Percentiles rank a stretch among this genome's conserved stretches.
Evolutionary conservation across 345 rosid genomes (phyloP).

Genomic region (Conringia planisiliqua): DNA sequence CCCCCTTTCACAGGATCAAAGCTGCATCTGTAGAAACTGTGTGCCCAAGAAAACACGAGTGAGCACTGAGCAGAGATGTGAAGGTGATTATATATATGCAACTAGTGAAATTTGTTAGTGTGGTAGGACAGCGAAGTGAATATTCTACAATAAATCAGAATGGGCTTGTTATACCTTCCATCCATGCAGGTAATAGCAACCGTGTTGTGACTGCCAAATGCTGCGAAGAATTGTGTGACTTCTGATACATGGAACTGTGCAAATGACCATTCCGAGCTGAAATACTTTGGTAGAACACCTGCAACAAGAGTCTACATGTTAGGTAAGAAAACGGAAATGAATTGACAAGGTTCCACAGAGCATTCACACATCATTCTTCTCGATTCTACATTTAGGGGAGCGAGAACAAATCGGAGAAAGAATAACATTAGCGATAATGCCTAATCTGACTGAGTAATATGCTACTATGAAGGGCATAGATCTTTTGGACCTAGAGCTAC

Average conservation of each 20-base stretch:
- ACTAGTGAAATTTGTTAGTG: not conserved
- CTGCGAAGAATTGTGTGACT: conserved; percentile 64
- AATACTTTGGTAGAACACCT: conserved; percentile 87
- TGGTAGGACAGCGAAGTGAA: not conserved
- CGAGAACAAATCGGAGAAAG: not conserved
- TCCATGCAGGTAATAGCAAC: conserved; percentile 70
- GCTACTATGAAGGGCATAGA: not conserved
- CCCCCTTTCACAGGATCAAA: conserved; percentile 87
- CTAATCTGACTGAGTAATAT: not conserved
- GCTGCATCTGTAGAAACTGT: conserved; percentile 83
- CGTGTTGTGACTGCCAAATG: conserved; percentile 76
- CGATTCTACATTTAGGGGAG: not conserved
- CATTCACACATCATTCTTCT: not conserved
- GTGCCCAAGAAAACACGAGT: conserved; percentile 10
- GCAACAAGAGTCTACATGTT: conserved; percentile 24
- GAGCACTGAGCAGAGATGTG: not conserved
- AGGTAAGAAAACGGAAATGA: not conserved
- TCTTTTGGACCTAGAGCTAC: not conserved
- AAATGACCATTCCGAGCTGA: conserved; percentile 95
- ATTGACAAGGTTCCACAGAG: conserved; percentile 1
- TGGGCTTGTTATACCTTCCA: conserved; percentile 54
- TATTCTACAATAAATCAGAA: not conserved
- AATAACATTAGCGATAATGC: not conserved
- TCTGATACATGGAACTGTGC: conserved; percentile 81
- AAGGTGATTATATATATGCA: not conserved